Base-by-base conservation (phyloP, 2,329 filamentous ascomycete genomes). In the Ophiostoma montium region DNA sequence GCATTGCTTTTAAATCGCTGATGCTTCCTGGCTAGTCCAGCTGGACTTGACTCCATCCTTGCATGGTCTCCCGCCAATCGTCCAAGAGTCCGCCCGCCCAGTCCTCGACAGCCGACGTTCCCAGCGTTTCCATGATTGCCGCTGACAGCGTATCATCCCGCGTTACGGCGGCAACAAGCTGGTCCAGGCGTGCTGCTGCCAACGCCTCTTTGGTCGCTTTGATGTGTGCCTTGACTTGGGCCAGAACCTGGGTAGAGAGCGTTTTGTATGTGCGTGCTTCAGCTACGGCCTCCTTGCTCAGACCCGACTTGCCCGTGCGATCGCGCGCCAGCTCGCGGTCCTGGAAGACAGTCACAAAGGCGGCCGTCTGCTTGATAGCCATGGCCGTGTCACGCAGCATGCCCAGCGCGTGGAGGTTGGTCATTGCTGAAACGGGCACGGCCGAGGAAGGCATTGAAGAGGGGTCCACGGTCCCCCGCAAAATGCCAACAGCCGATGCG, bases 1-100 rank as follows among this genome's bases (percentile, higher is more conserved):
- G n/a, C n/a, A n/a, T n/a, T n/a, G n/a, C n/a, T n/a, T n/a, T n/a
- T n/a, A n/a, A n/a, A n/a, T n/a, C n/a, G n/a, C n/a, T n/a, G n/a
- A n/a, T 27, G 23, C 23, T 27, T 27, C 23, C n/a, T n/a, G 8
- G 23, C 23, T 51, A 56, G 50, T 67, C 65, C 54, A 63, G 59
- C 54, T 60, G 63, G 3, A 66, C 61, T 45, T 57, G 55, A 15
- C 54, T 53, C 62, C 65, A 66, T 32, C 66, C 65, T 50, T 61
- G 63, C 3, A 67, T 58, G 5, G 60, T 59, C 41, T 67, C 62
- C 44, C 60, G 56, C 67, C 67, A 69, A 45, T 61, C 64, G 27
- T 64, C 59, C 19, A 65, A 54, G n/a, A 67, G 55, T 19, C 51
- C 50, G 2, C 59, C 60, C 7, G 60, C 60, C 65, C 65, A 68